Evolutionary conservation across 345 rosid genomes (phyloP), one percentile per base, ranked within the genome.

Genomic region (Aquilaria yunnanensis): DNA sequence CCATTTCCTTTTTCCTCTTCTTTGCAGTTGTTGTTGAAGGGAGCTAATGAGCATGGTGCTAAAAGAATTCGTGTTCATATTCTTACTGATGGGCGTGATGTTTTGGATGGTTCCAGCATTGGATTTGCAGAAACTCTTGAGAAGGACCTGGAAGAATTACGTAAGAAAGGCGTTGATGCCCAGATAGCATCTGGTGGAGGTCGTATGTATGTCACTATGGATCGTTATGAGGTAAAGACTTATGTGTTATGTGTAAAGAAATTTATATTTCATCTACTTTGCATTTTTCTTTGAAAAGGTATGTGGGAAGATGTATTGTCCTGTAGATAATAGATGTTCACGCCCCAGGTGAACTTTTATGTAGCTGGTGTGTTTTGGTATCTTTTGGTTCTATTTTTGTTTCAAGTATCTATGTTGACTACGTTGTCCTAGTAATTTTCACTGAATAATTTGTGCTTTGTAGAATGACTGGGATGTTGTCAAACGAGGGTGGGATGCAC

Each of bases 401-500:
- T 56, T 30, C 23, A 6, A 13, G 1, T 56, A 3, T 12, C 10
- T 14, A 1, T 8, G 9, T 12, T 32, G 43, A 16, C 23, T 16
- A 33, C 11, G 9, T 51, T 9, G 30, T 29, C 62, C 49, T 43
- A 59, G 12, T 33, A 23, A 14, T 60, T 9, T 31, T 13, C 29
- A 47, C 4, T 0, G 9, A 47, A 29, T 46, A 46, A 5, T 14
- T 6, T 9, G 46, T 61, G 1, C 10, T 47, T 29, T 53, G 62
- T 80, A 94, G 99, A 94, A 94, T 68, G 99, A 94, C 65, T 94
- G 99, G 99, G 62, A 65, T 57, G 97, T 94, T 58, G 89, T 90
- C 14, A 94, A 94, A 64, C 77, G 97, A 62, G 99, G 99, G 54
- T 94, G 99, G 99, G 96, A 94, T 74, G 99, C 99, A 64, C 99